phyloP scores from a whole-genome alignment of 2,329 filamentous ascomycete genomes.

The Penicillium sp. region DNA sequence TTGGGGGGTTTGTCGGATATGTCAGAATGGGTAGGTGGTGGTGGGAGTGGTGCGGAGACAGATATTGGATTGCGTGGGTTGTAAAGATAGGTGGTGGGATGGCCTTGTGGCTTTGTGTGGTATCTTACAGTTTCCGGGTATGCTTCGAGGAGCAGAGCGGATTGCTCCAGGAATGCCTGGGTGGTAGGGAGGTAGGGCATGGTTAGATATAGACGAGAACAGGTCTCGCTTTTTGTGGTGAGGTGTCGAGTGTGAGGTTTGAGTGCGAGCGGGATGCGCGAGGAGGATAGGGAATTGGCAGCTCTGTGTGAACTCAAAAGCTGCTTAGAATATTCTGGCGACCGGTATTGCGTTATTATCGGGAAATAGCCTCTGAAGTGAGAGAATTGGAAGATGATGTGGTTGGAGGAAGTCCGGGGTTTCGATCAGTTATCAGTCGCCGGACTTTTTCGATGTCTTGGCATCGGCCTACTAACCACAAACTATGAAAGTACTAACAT shows the following conservation, averaged over 20 bases:
- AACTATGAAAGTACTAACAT: no score
- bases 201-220: conserved; percentile 22
- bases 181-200: conserved; percentile 83
- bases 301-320: neutral
- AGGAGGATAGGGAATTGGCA: neutral
- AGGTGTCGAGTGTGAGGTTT: conserved; percentile 3
- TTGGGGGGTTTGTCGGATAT: neutral
- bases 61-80: neutral
- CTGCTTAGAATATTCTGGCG: neutral
- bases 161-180: conserved; percentile 90
- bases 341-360: neutral
- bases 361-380: neutral
- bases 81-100: neutral
- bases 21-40: neutral
- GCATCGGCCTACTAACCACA: conserved; percentile 9
- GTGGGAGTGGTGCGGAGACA: neutral
- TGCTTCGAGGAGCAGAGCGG: conserved; percentile 79
- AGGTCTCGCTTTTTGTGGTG: conserved; percentile 13
- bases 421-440: conserved; percentile 20
- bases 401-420: conserved; percentile 16
- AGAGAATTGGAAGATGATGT: conserved; percentile 7
- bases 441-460: conserved; percentile 29
- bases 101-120: neutral
- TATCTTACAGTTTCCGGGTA: conserved; percentile 74
- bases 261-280: neutral